Percentiles rank a stretch among this genome's conserved stretches.
phyloP scores from a whole-genome alignment of 164 flowering plant genomes.

The Cinnamomum chago region DNA sequence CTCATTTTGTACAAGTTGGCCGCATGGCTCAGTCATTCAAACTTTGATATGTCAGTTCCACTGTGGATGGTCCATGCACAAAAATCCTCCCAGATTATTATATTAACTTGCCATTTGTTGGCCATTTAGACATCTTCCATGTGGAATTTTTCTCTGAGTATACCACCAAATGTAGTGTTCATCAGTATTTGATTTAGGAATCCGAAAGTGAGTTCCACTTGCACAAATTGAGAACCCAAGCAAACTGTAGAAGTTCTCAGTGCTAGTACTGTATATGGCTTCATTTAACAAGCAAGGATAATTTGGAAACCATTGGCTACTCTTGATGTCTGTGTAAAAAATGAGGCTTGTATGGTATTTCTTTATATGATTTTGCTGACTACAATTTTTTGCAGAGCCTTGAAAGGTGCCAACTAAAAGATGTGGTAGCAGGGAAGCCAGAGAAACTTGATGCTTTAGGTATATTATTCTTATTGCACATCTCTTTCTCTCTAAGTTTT shows the following conservation, averaged over 20 bases:
- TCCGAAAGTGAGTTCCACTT: background rate
- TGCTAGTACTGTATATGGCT: background rate
- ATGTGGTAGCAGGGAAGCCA: conserved; percentile 48
- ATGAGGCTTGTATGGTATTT: background rate
- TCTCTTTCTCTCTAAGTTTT: too few relatives aligned
- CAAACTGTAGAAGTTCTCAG: background rate
- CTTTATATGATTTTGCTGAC: background rate
- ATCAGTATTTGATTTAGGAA: background rate
- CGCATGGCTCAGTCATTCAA: background rate
- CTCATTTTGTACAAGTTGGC: background rate
- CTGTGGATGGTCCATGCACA: background rate
- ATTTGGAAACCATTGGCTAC: background rate
- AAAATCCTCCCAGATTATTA: too few relatives aligned
- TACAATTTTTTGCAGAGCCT: conserved; percentile 49
- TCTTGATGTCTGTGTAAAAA: background rate
- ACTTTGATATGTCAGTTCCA: background rate
- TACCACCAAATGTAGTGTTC: background rate
- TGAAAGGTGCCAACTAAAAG: conserved; percentile 45
- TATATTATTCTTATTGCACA: too few relatives aligned
- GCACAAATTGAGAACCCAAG: background rate
- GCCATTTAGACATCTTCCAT: too few relatives aligned
- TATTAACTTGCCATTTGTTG: too few relatives aligned
- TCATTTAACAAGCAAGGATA: background rate
- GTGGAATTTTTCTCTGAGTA: background rate
- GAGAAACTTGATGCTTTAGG: too few relatives aligned